Evolutionary conservation across 1,284 basidiomycete genomes (phyloP), one percentile per base, ranked within the genome.

Genomic region (Moesziomyces sp.): DNA sequence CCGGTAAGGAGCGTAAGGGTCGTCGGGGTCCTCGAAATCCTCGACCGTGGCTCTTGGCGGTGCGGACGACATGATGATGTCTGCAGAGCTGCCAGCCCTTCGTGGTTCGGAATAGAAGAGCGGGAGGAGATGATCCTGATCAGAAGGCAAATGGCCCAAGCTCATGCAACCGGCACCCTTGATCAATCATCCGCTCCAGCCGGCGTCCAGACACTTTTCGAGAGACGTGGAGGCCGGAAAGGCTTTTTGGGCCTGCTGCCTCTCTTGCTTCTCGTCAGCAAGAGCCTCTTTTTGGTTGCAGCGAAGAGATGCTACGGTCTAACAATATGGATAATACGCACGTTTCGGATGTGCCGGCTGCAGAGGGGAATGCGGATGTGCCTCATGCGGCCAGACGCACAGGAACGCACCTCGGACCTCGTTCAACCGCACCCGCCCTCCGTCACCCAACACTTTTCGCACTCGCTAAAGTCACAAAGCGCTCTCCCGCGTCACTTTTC

Each of bases 1-100:
- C 38, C 45, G 62, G 43, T 69, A 74, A 1, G 71, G 71, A 1
- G 66, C 66, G 28, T 74, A 74, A 1, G 71, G 71, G 51, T 74
- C 71, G 35, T 74, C 71, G n/a, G 55, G 46, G 5, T 74, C 71
- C 23, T 53, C 55, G 14, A 66, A 45, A 19, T 69, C 66, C 46
- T 74, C 66, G 18, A 74, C 66, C 4, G 71, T 74, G 9, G 71
- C 64, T 54, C 63, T 38, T 16, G 55, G 38, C 16, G 38, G 38
- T 18, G 16, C 38, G 38, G 38, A 16, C 38, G 38, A 40, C 38
- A 40, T 40, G 38, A 3, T 40, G 11, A 6, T 40, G 18, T 16
- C 38, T 40, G 16, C 38, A 40, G 38, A 40, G 38, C 16, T 40
- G 38, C 38, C 38, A 18, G 30, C 10, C 13, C 30, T 33, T 33